These are phyloP conservation scores for Neoboletus magnificus DNA, from an alignment of 768 basidiomycete species.

Conservation along the genomic window DNA sequence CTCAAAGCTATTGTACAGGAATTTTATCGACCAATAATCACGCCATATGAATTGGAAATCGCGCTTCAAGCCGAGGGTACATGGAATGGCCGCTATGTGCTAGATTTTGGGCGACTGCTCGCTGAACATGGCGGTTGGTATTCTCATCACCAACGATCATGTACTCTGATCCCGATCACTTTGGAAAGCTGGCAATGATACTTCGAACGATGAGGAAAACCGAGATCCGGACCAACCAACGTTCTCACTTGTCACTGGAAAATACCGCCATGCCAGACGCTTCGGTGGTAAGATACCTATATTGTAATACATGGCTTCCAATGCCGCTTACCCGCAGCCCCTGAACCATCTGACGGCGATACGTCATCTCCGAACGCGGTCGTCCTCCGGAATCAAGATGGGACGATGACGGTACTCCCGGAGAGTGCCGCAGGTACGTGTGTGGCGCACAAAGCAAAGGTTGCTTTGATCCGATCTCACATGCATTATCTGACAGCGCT, in stretches of 20 bases:
- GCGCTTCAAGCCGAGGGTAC: conserved; percentile 67
- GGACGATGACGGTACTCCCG: conserved; percentile 47
- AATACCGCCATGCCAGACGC: conserved; percentile 72
- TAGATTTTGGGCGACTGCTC: conserved; percentile 69
- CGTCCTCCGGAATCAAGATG: conserved; percentile 62
- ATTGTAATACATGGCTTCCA: background rate
- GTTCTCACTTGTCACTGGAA: conserved; percentile 86
- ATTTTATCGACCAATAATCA: conserved; percentile 86
- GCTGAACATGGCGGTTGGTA: conserved; percentile 29
- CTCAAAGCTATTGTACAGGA: conserved; percentile 49
- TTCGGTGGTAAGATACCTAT: conserved; percentile 43
- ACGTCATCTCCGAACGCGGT: conserved; percentile 40
- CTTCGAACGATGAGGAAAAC: conserved; percentile 32
- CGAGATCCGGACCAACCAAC: conserved; percentile 68
- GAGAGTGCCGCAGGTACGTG: conserved; percentile 67
- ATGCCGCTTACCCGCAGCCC: background rate
- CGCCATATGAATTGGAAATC: conserved; percentile 86
- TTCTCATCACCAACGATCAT: background rate
- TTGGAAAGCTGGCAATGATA: conserved; percentile 4
- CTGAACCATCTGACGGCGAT: conserved; percentile 16
- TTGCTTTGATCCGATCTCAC: conserved; percentile 1
- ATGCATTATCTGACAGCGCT: conserved; percentile 41
- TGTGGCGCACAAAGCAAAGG: conserved; percentile 18
- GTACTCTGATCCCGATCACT: background rate
- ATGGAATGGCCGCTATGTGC: conserved; percentile 76